Evolutionary conservation across 2,329 filamentous ascomycete species (phyloP).

Genomic region (Talaromyces rugulosus): DNA sequence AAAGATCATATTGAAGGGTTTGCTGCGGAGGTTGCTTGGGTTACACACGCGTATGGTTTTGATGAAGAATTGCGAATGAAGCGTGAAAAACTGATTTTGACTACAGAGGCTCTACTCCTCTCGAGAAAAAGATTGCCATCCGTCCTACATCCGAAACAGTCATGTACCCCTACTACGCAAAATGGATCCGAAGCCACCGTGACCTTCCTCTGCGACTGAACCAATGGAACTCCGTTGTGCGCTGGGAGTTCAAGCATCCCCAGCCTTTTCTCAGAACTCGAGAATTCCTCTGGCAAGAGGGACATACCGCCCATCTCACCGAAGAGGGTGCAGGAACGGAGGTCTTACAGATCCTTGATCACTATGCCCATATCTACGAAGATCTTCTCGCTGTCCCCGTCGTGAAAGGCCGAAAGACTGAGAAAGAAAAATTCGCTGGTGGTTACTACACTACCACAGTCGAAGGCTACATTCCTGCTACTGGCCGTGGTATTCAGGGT

Average conservation of each 20-base stretch:
- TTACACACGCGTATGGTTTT: slow-evolving; percentile 43
- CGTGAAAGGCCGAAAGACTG: slow-evolving; percentile 89
- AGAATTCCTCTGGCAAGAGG: slow-evolving; percentile 98
- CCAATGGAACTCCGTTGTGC: slow-evolving; percentile 94
- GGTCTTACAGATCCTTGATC: slow-evolving; percentile 87
- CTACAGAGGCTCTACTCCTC: slow-evolving; percentile 76
- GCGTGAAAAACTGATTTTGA: slow-evolving; percentile 21
- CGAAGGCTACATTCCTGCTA: slow-evolving; percentile 93
- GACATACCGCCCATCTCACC: slow-evolving; percentile 86
- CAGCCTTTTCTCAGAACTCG: slow-evolving; percentile 82
- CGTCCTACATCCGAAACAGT: slow-evolving; percentile 70
- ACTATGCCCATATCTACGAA: slow-evolving; percentile 89
- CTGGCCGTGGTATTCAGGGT: slow-evolving; percentile 93
- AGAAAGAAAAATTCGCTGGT: slow-evolving; percentile 97
- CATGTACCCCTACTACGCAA: slow-evolving; percentile 94
- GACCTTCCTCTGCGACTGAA: slow-evolving; percentile 92
- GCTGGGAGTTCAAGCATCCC: slow-evolving; percentile 95
- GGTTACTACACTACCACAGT: slow-evolving; percentile 95
- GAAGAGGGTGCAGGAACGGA: slow-evolving; percentile 77
- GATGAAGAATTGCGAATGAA: slow-evolving; percentile 5
- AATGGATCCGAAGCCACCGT: slow-evolving; percentile 95
- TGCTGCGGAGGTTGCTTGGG: slow-evolving; percentile 63
- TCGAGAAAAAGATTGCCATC: slow-evolving; percentile 74
- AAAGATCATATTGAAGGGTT: slow-evolving; percentile 99
- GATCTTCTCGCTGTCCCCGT: slow-evolving; percentile 91